phyloP scores from a whole-genome alignment of 352 stramenopile species.

The Blastocystis hominis region DNA sequence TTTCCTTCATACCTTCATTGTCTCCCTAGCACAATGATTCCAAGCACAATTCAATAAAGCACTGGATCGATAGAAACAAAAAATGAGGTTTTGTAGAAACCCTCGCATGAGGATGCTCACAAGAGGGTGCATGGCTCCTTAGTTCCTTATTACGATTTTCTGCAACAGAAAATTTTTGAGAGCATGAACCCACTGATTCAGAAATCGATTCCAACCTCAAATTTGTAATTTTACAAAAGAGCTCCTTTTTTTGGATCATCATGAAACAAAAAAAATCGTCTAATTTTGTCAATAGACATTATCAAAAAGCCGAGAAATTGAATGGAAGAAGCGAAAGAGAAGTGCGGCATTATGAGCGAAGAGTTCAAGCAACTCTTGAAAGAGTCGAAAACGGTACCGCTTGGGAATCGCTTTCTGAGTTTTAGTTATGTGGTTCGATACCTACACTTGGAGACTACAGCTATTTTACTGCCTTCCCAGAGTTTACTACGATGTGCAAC shows the following conservation, averaged over 20 bases:
- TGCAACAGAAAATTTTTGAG: too few relatives aligned
- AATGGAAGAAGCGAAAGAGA: neutral
- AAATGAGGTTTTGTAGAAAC: neutral
- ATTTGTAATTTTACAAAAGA: too few relatives aligned
- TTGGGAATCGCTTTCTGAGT: neutral
- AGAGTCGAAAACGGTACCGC: neutral
- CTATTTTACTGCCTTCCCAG: slow-evolving; percentile 49
- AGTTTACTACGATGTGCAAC: slow-evolving; percentile 54
- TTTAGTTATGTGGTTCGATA: slow-evolving; percentile 18
- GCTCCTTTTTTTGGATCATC: too few relatives aligned
- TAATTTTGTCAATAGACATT: too few relatives aligned
- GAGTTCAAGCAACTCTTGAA: neutral
- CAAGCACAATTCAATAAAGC: neutral
- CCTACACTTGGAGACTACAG: slow-evolving; percentile 16
- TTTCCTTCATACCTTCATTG: neutral
- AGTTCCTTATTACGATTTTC: neutral
- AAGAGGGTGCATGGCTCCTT: neutral
- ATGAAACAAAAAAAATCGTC: too few relatives aligned
- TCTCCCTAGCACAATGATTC: neutral
- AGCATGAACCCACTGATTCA: too few relatives aligned
- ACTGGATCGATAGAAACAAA: neutral
- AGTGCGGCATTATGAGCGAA: neutral
- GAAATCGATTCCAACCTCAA: too few relatives aligned
- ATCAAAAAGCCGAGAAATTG: too few relatives aligned
- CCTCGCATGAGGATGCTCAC: neutral